Base-by-base conservation (phyloP, 2,329 filamentous ascomycete genomes). In the Fusarium sp. region DNA sequence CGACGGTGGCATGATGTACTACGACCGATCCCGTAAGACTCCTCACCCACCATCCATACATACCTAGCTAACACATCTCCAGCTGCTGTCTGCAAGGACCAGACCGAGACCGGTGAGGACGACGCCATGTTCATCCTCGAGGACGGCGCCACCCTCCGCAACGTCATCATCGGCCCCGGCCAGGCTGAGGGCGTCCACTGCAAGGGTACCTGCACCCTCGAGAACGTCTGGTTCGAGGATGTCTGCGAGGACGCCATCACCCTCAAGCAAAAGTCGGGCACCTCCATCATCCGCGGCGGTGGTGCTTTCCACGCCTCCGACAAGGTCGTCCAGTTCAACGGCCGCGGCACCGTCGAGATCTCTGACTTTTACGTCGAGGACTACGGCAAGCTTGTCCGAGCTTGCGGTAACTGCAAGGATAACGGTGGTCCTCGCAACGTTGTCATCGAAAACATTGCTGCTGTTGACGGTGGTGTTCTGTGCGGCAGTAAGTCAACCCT, bases 181-280 rank as follows among this genome's bases (percentile, higher is more conserved):
- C 82, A 87, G 70, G 82, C 84, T 27, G 87, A 87, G 79, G 87
- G 84, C 61, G 82, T 89, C 27, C 86, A 89, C 80, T 89, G 87
- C 79, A 79, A 84, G 63, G 86, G 86, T 25, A 79, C 82, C 15
- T 88, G 87, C 74, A 82, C 79, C 6, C 69, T 82, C n/a, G 80
- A 81, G 67, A 82, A 82, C 71, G 83, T 85, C 67, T 83, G 82
- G 83, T 83, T 81, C 77, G 78, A 80, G 32, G 80, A 84, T 38
- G 82, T 85, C 54, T 85, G 83, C 69, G 83, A 85, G 68, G 84
- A 80, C 33, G 79, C 76, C 50, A 70, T 78, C 45, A 84, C 82
- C 22, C 77, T 85, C 58, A 83, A 84, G 77, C 81, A 85, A 56
- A 57, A 71, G n/a, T 81, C 80, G 4, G 82, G 80, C 17, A 85